Base-by-base conservation (phyloP, 2,329 filamentous ascomycete genomes). In the Talaromyces sp. region DNA sequence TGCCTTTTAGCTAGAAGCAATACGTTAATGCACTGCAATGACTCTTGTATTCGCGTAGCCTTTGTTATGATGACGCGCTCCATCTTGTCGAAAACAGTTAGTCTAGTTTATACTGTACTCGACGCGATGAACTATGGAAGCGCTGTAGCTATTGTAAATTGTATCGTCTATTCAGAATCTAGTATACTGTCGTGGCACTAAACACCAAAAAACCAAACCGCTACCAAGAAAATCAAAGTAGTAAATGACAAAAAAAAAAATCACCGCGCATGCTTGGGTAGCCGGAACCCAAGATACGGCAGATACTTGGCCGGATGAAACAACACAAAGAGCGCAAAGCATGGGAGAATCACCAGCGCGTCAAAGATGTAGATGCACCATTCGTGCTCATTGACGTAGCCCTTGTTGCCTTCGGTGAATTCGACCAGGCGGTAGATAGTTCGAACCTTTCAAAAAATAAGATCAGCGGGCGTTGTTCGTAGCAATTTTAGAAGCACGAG, bases 341-440 rank as follows among this genome's bases (percentile, higher is more conserved):
- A 68, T 10, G 68, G 69, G 47, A 72, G 69, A 69, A 81, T 81
- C 3, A 74, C 68, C 3, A 71, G 62, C 0, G 73, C 73, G 62
- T 82, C 80, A 64, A 82, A 80, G 8, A 79, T 66, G 61, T 80
- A 82, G 34, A 78, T 58, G 6, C 72, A 70, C 72, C 75, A 77
- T 67, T 83, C 80, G 58, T 79, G 69, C 2, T 54, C 66, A 51
- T 80, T 71, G 18, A 78, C 65, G 60, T 80, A 81, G 0, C 77
- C 79, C 6, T 70, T 67, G 1, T 68, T 64, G 12, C 78, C 79
- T 69, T 75, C 70, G 2, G 72, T 72, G 62, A 81, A 84, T 69
- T 84, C 82, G 9, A 83, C 68, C 3, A 82, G 72, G 56, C 82
- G 78, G 62, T 78, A 82, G 14, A 82, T 62, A 8, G 77, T 81